Evolutionary conservation across 139 green algal species (phyloP), one percentile per base, ranked within the genome.

Genomic region (Pseudopediastrum boryanum): DNA sequence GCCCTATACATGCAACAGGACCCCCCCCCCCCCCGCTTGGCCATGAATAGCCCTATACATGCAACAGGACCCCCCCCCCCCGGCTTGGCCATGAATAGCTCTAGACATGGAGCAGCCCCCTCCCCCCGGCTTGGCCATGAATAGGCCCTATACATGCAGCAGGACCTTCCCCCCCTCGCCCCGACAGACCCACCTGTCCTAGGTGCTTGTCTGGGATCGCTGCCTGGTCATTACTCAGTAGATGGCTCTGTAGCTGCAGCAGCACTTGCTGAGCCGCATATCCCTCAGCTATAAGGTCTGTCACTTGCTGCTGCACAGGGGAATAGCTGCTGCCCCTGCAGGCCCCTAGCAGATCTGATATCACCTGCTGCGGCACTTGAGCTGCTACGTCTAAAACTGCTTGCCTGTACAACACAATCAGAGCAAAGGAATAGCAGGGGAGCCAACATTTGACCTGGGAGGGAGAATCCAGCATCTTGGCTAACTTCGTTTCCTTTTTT

Each of bases 191-290:
- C 33, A 84, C 82, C 19, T 70, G 42, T 8, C 46, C 54, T 42
- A 93, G 86, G 12, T 59, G 23, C 35, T 89, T 39, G 2, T 9
- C 33, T 21, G 31, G 21, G 41, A 90, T 83, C 7, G 9, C 69
- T n/a, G n/a, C n/a, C n/a, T n/a, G n/a, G n/a, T n/a, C n/a, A n/a
- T n/a, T n/a, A n/a, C n/a, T n/a, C 59, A 97, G 54, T 50, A 96
- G 31, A 19, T 66, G 77, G 5, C 10, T 79, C 77, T 96, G 92
- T 66, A 98, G 77, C 88, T 96, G 90, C 68, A 94, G 74, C 82
- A 98, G 77, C 38, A 98, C 76, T 75, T 94, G 89, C 75, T 90
- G 84, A 31, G 82, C 85, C 7, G 88, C 85, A 68, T 89, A 97
- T 38, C 94, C 93, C n/a, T 96, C 92, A 1, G 87, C 84, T 19